Base-by-base conservation (phyloP, 805 yeast genomes). In the Ogataea siamensis region DNA sequence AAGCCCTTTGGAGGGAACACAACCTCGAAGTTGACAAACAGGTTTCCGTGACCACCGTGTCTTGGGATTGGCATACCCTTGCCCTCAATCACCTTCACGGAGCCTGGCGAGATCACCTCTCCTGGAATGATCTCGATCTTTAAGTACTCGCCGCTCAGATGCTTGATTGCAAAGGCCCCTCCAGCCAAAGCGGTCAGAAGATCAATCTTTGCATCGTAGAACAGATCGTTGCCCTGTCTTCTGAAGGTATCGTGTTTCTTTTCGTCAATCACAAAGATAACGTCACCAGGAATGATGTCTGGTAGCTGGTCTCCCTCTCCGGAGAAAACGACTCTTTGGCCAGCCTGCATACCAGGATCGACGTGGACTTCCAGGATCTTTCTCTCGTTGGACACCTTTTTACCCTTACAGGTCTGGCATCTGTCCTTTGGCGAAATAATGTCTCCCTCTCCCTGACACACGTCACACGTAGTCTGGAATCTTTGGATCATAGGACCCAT, bases 401-500 rank as follows among this genome's bases (percentile, higher is more conserved):
- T 82, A 70, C 98, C 99, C 49, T 69, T 70, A 76, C 99, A 93
- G 18, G 66, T 58, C 54, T 77, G 77, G 79, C 99, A 93, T 58
- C 88, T 77, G 68, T 87, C 96, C 70, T 83, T 83, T 37, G 89
- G 74, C 62, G 83, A 80, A 59, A 88, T 76, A 49, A 83, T 83
- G 64, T 84, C 91, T 63, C 99, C 99, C 43, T 83, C 73, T 61
- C 98, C 99, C 50, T 78, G 68, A 80, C 99, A 93, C 43, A 67
- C 81, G 53, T 85, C 91, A 83, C 99, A 93, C 38, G 79, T 80
- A 31, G 94, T 80, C 71, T 93, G 98, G 79, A 86, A 86, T 74
- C 96, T 85, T 73, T 93, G 99, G 58, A 93, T 85, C 89, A 93
- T 87, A 51, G 96, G 96, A 54, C 99, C 99, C 96, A 93, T 89